phyloP scores from a whole-genome alignment of 768 basidiomycete genomes.

The Mycena belliarum region DNA sequence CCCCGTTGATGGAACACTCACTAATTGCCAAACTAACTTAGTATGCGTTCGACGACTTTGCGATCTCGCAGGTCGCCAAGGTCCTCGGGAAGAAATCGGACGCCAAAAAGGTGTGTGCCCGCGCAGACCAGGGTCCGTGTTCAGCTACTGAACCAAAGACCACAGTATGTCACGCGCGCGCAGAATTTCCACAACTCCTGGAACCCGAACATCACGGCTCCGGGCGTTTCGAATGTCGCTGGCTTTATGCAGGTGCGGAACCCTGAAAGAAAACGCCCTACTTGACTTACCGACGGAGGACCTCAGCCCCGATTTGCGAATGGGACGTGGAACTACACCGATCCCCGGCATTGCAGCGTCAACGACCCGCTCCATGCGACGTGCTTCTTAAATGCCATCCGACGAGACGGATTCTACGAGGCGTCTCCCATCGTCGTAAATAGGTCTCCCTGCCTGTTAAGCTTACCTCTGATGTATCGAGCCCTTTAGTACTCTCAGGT shows the following conservation, averaged over 20 bases:
- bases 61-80: constrained; percentile 65
- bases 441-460: not conserved
- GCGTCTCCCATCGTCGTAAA: constrained; percentile 60
- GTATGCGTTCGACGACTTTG: constrained; percentile 67
- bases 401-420: constrained; percentile 67
- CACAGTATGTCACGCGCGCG: constrained; percentile 53
- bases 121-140: not conserved
- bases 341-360: constrained; percentile 66
- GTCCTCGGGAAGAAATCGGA: constrained; percentile 51
- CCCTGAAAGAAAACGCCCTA: not conserved
- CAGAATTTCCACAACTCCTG: constrained; percentile 61
- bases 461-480: not conserved
- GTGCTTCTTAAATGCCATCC: constrained; percentile 58
- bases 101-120: constrained; percentile 44
- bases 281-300: not conserved
- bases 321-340: constrained; percentile 63
- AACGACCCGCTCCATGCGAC: constrained; percentile 59
- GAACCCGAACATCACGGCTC: constrained; percentile 57
- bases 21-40: constrained; percentile 24
- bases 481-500: constrained; percentile 56
- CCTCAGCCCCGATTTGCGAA: constrained; percentile 54
- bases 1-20: not conserved
- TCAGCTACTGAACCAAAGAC: not conserved
- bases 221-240: constrained; percentile 43
- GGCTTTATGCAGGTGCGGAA: constrained; percentile 68